These are phyloP conservation scores for Aspergillus nomiae DNA, from an alignment of 2,329 filamentous ascomycete species.

Conservation along the genomic window DNA sequence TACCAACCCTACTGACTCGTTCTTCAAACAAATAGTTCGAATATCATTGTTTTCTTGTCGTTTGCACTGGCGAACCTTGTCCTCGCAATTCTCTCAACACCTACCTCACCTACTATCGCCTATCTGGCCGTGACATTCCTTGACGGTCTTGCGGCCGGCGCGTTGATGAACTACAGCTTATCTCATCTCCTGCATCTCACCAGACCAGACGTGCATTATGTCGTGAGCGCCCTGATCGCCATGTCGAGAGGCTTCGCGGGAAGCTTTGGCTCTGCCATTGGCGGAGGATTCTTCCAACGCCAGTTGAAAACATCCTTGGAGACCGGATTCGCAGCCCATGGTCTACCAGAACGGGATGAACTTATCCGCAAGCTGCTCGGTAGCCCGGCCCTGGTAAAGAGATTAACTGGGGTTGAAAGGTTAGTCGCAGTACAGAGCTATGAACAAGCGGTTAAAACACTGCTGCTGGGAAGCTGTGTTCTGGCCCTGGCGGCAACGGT, in stretches of 20 bases:
- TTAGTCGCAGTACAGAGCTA: conserved; percentile 57
- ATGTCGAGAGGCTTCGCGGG: conserved; percentile 83
- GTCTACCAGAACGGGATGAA: conserved; percentile 40
- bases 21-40: conserved; percentile 45
- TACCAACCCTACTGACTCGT: neutral
- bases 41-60: conserved; percentile 60
- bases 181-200: conserved; percentile 78
- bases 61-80: conserved; percentile 64
- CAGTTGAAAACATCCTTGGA: conserved; percentile 59
- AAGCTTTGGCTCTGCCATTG: conserved; percentile 77
- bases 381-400: conserved; percentile 58
- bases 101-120: conserved; percentile 51
- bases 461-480: conserved; percentile 56
- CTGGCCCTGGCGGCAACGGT: conserved; percentile 53
- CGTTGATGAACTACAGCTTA: conserved; percentile 76
- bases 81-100: conserved; percentile 59
- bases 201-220: conserved; percentile 66
- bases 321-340: conserved; percentile 56
- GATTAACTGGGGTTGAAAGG: conserved; percentile 52
- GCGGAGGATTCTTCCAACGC: conserved; percentile 73
- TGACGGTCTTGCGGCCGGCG: conserved; percentile 73
- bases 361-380: conserved; percentile 60
- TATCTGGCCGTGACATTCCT: conserved; percentile 65
- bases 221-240: conserved; percentile 72
- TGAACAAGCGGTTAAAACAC: conserved; percentile 52